phyloP scores from a whole-genome alignment of 2,329 filamentous ascomycete species.

The Fusarium solani-melongenae region DNA sequence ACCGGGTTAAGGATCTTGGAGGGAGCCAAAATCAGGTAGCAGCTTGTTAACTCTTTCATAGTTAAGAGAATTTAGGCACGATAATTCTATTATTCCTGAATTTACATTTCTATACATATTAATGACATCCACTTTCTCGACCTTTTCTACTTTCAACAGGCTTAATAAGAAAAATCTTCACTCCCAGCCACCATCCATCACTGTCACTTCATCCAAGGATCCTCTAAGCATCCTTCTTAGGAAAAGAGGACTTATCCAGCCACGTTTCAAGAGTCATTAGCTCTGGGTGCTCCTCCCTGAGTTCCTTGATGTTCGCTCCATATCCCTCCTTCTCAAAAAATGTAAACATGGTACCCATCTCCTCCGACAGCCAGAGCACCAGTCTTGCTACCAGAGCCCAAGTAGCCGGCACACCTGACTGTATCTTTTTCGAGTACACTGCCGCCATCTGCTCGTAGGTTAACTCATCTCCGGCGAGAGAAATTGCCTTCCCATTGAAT shows the following conservation, averaged over 20 bases:
- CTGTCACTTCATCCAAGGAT: neutral
- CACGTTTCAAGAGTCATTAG: neutral
- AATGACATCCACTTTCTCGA: neutral
- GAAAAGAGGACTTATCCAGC: neutral
- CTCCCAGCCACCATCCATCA: neutral
- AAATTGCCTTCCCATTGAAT: neutral
- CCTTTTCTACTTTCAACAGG: neutral
- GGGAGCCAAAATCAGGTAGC: no score
- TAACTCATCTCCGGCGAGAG: neutral
- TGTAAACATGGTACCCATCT: neutral
- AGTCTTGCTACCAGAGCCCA: neutral
- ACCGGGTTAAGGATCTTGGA: no score
- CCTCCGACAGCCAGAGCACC: neutral
- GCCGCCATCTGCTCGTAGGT: neutral
- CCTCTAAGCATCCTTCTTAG: neutral
- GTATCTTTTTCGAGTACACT: neutral
- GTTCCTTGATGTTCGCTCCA: neutral
- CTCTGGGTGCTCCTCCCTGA: neutral
- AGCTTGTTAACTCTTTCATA: no score
- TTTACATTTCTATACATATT: neutral
- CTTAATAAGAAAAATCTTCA: neutral
- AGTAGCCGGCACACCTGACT: neutral
- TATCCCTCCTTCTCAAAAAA: neutral
- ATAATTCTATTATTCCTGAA: neutral
- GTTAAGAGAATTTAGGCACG: neutral